Percentiles rank a stretch among this genome's conserved stretches.
Conservation (phyloP, 2,329 filamentous ascomycete genomes). For the Colletotrichum liriopes region DNA sequence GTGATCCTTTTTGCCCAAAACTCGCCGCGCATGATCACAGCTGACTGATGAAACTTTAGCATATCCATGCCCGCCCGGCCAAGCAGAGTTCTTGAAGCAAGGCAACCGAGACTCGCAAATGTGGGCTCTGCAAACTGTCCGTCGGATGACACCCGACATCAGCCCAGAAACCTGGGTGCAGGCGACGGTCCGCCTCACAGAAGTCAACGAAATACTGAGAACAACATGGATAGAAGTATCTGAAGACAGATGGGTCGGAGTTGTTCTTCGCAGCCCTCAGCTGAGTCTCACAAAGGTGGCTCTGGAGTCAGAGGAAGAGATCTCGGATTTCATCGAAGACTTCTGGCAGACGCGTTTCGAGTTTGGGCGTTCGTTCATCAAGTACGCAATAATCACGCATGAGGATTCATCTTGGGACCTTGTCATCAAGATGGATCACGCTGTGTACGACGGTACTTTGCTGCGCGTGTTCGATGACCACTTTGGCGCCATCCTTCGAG, state of each 20-base stretch:
- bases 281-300: slow-evolving; percentile 38
- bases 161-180: slow-evolving; percentile 45
- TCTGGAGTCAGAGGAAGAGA: slow-evolving; percentile 45
- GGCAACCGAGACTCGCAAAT: slow-evolving; percentile 45
- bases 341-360: slow-evolving; percentile 49
- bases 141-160: slow-evolving; percentile 43
- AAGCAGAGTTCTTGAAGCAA: slow-evolving; percentile 50
- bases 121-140: slow-evolving; percentile 48
- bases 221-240: slow-evolving; percentile 44
- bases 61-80: slow-evolving; percentile 51
- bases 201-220: slow-evolving; percentile 47
- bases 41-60: slow-evolving; percentile 18
- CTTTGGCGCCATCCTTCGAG: slow-evolving; percentile 48
- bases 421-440: slow-evolving; percentile 54
- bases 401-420: slow-evolving; percentile 47
- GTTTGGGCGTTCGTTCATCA: slow-evolving; percentile 53
- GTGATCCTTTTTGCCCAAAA: background rate
- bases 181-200: slow-evolving; percentile 42
- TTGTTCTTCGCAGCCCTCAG: slow-evolving; percentile 44
- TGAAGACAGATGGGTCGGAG: slow-evolving; percentile 44
- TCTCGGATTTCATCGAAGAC: slow-evolving; percentile 44
- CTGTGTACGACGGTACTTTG: slow-evolving; percentile 54
- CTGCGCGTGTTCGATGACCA: slow-evolving; percentile 55
- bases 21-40: background rate
- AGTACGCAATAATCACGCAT: slow-evolving; percentile 50